Conservation (phyloP, 2,329 filamentous ascomycete genomes). For the Periglandula ipomoeae region DNA sequence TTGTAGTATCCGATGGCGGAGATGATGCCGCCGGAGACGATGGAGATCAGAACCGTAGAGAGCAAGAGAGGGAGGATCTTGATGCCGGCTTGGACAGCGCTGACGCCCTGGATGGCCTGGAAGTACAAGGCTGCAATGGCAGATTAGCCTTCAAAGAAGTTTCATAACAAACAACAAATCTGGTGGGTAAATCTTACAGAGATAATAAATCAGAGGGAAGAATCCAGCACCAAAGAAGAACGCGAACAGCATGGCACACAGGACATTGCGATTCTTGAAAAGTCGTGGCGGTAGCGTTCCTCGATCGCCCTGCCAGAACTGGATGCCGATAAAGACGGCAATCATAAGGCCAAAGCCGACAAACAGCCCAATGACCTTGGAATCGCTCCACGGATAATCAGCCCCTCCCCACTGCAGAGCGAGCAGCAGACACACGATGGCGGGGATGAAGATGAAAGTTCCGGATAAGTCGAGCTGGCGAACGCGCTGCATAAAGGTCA, state of each 20-base stretch:
- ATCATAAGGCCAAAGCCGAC: slow-evolving; percentile 37
- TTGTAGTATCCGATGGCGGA: slow-evolving; percentile 33
- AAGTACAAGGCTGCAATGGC: slow-evolving; percentile 36
- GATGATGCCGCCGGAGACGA: slow-evolving; percentile 33
- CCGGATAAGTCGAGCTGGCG: slow-evolving; percentile 40
- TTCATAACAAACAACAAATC: not conserved
- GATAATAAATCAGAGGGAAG: slow-evolving; percentile 44
- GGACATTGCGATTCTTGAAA: slow-evolving; percentile 32
- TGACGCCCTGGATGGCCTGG: slow-evolving; percentile 43
- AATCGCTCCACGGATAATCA: slow-evolving; percentile 39
- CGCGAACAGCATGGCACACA: slow-evolving; percentile 33
- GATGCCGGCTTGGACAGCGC: slow-evolving; percentile 44
- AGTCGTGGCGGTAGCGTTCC: slow-evolving; percentile 39
- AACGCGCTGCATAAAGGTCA: slow-evolving; percentile 28
- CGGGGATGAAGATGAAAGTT: slow-evolving; percentile 39
- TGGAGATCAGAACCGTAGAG: slow-evolving; percentile 37
- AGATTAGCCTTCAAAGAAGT: not conserved
- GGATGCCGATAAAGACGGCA: slow-evolving; percentile 36
- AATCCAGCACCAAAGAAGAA: slow-evolving; percentile 42
- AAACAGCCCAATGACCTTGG: slow-evolving; percentile 41
- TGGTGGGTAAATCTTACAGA: slow-evolving; percentile 25
- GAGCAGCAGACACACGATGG: slow-evolving; percentile 43
- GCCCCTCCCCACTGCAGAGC: slow-evolving; percentile 49
- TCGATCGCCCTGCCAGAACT: slow-evolving; percentile 31
- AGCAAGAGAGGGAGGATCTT: slow-evolving; percentile 45